Evolutionary conservation across 2,329 filamentous ascomycete genomes (phyloP).

Genomic region (Fusarium concolor): DNA sequence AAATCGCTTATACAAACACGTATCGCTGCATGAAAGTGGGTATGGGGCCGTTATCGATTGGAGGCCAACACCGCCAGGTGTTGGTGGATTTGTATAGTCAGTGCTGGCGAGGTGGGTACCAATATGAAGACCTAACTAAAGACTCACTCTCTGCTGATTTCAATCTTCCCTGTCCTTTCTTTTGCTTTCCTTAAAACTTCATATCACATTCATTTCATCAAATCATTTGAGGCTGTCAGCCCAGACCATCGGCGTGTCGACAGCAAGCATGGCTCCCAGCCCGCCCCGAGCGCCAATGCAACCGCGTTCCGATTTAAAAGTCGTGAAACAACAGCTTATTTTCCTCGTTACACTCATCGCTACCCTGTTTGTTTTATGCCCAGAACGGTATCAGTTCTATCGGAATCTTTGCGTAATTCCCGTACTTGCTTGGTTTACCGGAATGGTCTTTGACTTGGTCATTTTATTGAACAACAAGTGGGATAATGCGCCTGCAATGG

Average conservation of each 20-base stretch:
- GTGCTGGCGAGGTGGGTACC: too few relatives aligned
- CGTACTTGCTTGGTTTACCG: conserved; percentile 19
- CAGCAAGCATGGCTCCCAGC: background rate
- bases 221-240: too few relatives aligned
- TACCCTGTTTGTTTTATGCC: conserved; percentile 3
- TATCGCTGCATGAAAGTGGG: background rate
- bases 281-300: background rate
- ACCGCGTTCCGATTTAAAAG: background rate
- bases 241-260: too few relatives aligned
- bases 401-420: conserved; percentile 21
- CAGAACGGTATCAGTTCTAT: conserved; percentile 21
- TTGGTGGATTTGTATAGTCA: background rate
- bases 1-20: background rate
- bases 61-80: background rate
- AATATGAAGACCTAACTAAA: too few relatives aligned
- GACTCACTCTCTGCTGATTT: background rate
- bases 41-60: background rate
- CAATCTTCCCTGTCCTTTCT: background rate
- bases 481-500: conserved; percentile 16
- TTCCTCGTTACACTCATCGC: background rate
- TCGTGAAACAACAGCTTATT: background rate
- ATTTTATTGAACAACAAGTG: conserved; percentile 13
- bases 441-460: conserved; percentile 10
- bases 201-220: too few relatives aligned
- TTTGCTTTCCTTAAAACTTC: background rate